Evolutionary conservation across 768 basidiomycete species (phyloP), one percentile per base, ranked within the genome.

Genomic region (Boletus sensibilis): DNA sequence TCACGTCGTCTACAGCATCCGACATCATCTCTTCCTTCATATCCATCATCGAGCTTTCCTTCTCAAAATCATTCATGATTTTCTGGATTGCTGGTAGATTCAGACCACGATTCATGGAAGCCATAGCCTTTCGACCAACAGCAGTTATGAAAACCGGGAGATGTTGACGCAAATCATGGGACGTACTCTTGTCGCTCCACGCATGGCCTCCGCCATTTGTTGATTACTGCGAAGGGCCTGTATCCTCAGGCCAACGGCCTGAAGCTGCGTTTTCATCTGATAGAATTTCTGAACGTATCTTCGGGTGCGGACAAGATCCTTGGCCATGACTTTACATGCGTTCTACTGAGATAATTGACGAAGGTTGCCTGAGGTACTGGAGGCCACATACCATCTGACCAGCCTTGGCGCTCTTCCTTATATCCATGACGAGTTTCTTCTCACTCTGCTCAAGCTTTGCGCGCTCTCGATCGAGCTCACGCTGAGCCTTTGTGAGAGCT

Each of bases 21-120:
- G 91, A 92, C 97, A 98, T 99, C 92, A 98, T 98, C 72, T 97
- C 96, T 75, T 98, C 97, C 72, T 98, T 99, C 97, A 99, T 98
- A 74, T 99, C 97, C 97, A 99, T 99, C 75, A 88, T 93, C 5
- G 93, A 86, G 64, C 90, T 96, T 75, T 99, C 97, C 67, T 86
- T 89, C 78, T 99, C 97, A 66, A 99, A 99, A 44, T 99, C 96
- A 64, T 87, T 92, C 92, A 99, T 95, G 69, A 98, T 98, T 51
- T 86, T 84, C 70, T 94, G 92, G 56, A 99, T 98, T 58, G 85
- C 84, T 16, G 97, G 97, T 16, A 98, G 82, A 74, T 99, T 98
- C 59, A 98, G 82, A 40, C 92, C 92, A 46, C 92, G 84, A 70
- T 98, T 98, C 97, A 99, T 98, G 33, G 93, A 83, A 13, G 87